phyloP scores from a whole-genome alignment of 2,329 filamentous ascomycete genomes.

The Colletotrichum lini region DNA sequence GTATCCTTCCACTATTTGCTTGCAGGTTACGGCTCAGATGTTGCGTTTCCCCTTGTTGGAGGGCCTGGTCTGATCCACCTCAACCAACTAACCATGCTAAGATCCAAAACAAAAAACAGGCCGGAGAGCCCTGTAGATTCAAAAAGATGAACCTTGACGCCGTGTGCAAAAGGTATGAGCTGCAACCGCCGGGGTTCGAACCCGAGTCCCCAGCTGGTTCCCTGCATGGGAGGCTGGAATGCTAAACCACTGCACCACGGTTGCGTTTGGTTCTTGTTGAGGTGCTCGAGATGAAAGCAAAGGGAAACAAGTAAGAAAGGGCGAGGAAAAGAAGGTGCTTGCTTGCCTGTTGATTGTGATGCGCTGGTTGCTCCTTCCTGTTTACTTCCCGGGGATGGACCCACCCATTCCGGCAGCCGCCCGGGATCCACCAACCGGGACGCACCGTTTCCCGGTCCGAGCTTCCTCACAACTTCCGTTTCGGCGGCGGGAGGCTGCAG shows the following conservation, averaged over 20 bases:
- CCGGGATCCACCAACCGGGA: slow-evolving; percentile 26
- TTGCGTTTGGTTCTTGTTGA: slow-evolving; percentile 19
- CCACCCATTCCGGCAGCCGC: slow-evolving; percentile 4
- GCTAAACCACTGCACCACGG: slow-evolving; percentile 42
- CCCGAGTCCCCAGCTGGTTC: slow-evolving; percentile 36
- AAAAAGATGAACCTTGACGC: too few relatives aligned
- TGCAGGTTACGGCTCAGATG: too few relatives aligned
- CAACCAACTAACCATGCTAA: too few relatives aligned
- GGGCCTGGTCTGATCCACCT: too few relatives aligned
- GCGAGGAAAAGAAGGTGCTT: neutral
- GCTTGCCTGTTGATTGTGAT: slow-evolving; percentile 3
- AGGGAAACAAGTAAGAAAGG: neutral
- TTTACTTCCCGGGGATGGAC: slow-evolving; percentile 5
- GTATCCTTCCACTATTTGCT: too few relatives aligned
- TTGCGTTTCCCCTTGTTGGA: too few relatives aligned
- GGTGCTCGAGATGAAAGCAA: neutral
- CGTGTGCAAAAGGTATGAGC: neutral
- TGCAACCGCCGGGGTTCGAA: slow-evolving; percentile 41
- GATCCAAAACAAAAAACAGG: too few relatives aligned
- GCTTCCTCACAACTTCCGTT: slow-evolving; percentile 6
- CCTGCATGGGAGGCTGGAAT: slow-evolving; percentile 40
- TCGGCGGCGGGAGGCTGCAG: slow-evolving; percentile 19
- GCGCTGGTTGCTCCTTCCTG: slow-evolving; percentile 23
- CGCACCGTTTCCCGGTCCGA: neutral
- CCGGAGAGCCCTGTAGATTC: too few relatives aligned